Evolutionary conservation across 164 flowering plant species (phyloP), one percentile per base, ranked within the genome.

Genomic region (Tetrastigma voinierianum): DNA sequence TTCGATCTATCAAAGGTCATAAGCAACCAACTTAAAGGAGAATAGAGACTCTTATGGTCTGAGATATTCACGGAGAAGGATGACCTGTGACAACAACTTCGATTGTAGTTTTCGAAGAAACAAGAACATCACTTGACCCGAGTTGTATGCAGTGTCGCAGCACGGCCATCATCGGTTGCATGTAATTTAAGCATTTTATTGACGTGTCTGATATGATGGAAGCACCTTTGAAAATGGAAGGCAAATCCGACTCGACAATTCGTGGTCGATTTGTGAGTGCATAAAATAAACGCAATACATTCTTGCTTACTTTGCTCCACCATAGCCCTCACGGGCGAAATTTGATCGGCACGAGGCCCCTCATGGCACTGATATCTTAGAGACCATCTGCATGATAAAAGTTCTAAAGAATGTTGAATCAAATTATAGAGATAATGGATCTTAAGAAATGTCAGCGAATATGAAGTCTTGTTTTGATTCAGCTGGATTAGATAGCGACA

Each of bases 291-390:
- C 90, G 85, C 47, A 95, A 83, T 9, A 74, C 97, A 69, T 90
- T 88, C 81, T 92, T 95, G 89, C 93, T n/a, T n/a, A 89, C 87
- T 92, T 95, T 76, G 89, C 78, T 95, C 98, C 46, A 80, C 82
- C 86, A 86, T 78, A 19, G 84, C n/a, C 72, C 97, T 79, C 51
- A 95, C 97, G 48, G 88, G 78, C 5, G 97, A 84, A 18, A 95
- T 73, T 78, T 92, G 97, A 23, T 95, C 99, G 16, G 99, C 98
- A 10, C 96, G 98, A 70, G 98, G 73, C 99, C 99, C 74, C 96
- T 83, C 91, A 92, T 87, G 51, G 97, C 83, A 68, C 97, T 93
- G 84, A 64, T n/a, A n/a, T n/a, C n/a, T n/a, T n/a, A n/a, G n/a
- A n/a, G n/a, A 92, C 89, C 46, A 90, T 90, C 97, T 97, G 68